phyloP scores from a whole-genome alignment of 495 filamentous ascomycete genomes.

The Pseudevernia furfuracea region DNA sequence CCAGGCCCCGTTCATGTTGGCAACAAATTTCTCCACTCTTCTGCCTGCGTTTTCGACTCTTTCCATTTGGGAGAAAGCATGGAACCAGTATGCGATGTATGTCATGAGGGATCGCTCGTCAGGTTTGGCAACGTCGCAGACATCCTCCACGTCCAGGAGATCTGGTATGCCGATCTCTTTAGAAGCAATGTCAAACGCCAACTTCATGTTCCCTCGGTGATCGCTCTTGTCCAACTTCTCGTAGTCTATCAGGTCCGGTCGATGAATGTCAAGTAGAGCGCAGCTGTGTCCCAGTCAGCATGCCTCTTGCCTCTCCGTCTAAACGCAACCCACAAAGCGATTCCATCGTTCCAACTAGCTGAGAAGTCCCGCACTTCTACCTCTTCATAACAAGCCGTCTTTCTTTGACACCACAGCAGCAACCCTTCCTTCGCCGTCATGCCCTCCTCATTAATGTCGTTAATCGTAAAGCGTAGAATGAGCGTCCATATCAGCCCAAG shows the following conservation, averaged over 20 bases:
- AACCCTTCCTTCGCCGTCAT: conserved; percentile 96
- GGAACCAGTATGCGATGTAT: conserved; percentile 99
- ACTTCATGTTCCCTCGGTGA: conserved; percentile 92
- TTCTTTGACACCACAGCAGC: conserved; percentile 93
- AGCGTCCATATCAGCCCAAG: conserved; percentile 95
- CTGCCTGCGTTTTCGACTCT: conserved; percentile 94
- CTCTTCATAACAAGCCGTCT: conserved; percentile 96
- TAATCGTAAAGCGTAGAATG: conserved; percentile 96
- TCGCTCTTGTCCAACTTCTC: conserved; percentile 89
- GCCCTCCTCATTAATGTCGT: conserved; percentile 95
- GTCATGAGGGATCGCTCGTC: conserved; percentile 98
- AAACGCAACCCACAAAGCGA: conserved; percentile 61
- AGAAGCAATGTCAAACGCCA: conserved; percentile 90
- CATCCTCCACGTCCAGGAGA: conserved; percentile 93
- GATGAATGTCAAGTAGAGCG: conserved; percentile 91
- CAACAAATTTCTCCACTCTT: conserved; percentile 95
- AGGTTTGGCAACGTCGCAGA: conserved; percentile 90
- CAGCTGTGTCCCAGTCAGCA: conserved; percentile 42
- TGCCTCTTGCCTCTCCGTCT: background rate
- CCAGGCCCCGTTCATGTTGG: conserved; percentile 99
- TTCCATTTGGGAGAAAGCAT: conserved; percentile 97
- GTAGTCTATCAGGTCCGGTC: conserved; percentile 94
- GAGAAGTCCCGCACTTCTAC: conserved; percentile 93
- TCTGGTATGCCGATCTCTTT: conserved; percentile 97
- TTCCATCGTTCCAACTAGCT: conserved; percentile 89